Evolutionary conservation across 108 stramenopile species (phyloP).

Genomic region (Chaetoceros muelleri): DNA sequence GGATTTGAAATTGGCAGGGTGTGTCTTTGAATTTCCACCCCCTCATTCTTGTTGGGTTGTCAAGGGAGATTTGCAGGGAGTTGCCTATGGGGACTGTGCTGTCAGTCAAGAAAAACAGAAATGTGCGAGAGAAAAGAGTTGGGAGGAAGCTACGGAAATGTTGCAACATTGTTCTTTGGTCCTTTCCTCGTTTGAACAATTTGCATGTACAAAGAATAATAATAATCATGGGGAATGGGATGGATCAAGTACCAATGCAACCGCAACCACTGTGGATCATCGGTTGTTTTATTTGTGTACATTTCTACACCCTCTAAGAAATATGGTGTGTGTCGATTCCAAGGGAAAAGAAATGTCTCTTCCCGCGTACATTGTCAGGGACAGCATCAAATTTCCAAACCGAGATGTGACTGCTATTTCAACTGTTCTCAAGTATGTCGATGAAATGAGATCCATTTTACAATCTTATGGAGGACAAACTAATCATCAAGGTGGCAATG

Average conservation of each 20-base stretch:
- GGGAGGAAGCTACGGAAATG: conserved; percentile 27
- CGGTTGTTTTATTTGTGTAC: conserved; percentile 51
- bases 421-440: conserved; percentile 34
- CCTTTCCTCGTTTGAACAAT: not conserved
- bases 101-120: conserved; percentile 18
- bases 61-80: not conserved
- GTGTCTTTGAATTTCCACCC: conserved; percentile 54
- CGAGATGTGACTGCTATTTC: conserved; percentile 42
- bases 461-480: conserved; percentile 2
- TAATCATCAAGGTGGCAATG: conserved; percentile 3
- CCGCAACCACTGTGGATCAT: conserved; percentile 21
- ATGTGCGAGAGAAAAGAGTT: conserved; percentile 20
- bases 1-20: conserved; percentile 46
- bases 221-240: no score
- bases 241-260: not conserved
- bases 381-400: conserved; percentile 68
- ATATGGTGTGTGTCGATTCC: conserved; percentile 42
- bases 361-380: conserved; percentile 59
- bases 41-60: not conserved
- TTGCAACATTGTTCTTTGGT: conserved; percentile 7
- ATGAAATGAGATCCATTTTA: conserved; percentile 44
- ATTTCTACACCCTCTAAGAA: conserved; percentile 52
- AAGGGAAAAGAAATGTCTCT: conserved; percentile 36
- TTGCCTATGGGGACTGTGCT: conserved; percentile 6
- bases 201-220: not conserved